Evolutionary conservation across 345 rosid species (phyloP), one percentile per base, ranked within the genome.

Genomic region (Mallotus nudiflorus): DNA sequence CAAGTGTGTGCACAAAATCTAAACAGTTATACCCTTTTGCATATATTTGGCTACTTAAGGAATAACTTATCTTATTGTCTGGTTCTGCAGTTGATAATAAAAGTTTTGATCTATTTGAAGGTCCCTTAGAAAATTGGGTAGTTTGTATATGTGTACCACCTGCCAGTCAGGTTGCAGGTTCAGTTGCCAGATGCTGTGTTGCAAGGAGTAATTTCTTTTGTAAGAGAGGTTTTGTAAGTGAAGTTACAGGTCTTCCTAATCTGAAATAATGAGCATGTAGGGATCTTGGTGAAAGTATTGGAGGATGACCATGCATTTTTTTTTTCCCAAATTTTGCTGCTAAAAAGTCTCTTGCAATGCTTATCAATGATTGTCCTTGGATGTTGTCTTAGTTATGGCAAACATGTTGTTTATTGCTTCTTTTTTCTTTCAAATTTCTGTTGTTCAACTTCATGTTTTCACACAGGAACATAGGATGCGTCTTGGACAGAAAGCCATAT

Each of bases 401-500:
- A 2, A 35, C 29, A 45, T 61, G 35, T 3, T 59, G n/a, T 12
- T 33, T 31, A 0, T 28, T 6, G 33, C 48, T 12, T 2, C 40
- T 1, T 28, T 25, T 52, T 35, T 28, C 1, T 48, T 48, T 14
- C 10, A 10, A 15, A 9, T 8, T 7, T 24, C n/a, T 0, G 6
- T 12, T 20, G 12, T 65, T 29, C 65, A 48, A 62, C 65, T 35
- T 63, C 54, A 65, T 65, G 56, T 20, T 22, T 68, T 60, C 24
- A 70, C 31, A 66, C 93, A 93, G 97, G 97, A 93, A 73, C 94
- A 93, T 75, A 82, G 89, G 85, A 88, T 93, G 94, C 81, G 81
- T 33, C 82, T 82, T 5, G 98, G 96, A 71, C 94, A 93, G 72
- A 93, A 93, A 78, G 92, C 96, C 77, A 93, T 93, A 77, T 91